Evolutionary conservation across 2,329 filamentous ascomycete species (phyloP).

Genomic region (Ascochyta rabiei): DNA sequence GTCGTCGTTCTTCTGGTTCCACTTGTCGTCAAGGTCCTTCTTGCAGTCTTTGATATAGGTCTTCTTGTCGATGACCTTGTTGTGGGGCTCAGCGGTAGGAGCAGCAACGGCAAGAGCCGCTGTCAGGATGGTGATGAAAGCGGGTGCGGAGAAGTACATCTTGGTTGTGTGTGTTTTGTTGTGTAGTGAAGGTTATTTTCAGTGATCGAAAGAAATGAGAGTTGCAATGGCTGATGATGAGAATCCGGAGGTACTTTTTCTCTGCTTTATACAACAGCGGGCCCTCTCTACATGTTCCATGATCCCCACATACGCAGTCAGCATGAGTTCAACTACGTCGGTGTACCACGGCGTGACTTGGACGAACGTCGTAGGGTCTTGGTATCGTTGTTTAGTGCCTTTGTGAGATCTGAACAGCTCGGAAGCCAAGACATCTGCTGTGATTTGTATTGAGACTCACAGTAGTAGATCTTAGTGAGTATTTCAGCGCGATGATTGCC

Average conservation of each 20-base stretch:
- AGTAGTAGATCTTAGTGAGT: neutral
- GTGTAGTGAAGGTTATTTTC: neutral
- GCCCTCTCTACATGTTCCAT: constrained; percentile 7
- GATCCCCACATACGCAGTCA: neutral
- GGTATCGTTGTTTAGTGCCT: constrained; percentile 18
- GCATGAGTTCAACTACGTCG: constrained; percentile 25
- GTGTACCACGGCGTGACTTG: constrained; percentile 11
- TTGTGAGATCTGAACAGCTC: constrained; percentile 7
- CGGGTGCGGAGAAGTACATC: constrained; percentile 33
- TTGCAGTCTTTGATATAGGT: constrained; percentile 26
- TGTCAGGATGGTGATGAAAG: constrained; percentile 26
- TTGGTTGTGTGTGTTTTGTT: constrained; percentile 1
- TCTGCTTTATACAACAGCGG: constrained; percentile 25
- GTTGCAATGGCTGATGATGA: constrained; percentile 11
- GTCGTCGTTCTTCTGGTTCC: constrained; percentile 25
- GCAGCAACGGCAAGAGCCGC: constrained; percentile 29
- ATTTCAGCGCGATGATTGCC: constrained; percentile 15
- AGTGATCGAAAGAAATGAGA: neutral
- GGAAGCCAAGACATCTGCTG: constrained; percentile 23
- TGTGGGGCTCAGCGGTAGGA: constrained; percentile 17
- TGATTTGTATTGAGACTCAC: constrained; percentile 17
- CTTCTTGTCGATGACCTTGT: constrained; percentile 6
- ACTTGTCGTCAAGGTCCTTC: constrained; percentile 31
- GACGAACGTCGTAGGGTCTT: constrained; percentile 17
- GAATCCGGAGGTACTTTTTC: neutral